Evolutionary conservation across 129 eudicot species (phyloP).

Genomic region (Pseudognaphalium luteoalbum): DNA sequence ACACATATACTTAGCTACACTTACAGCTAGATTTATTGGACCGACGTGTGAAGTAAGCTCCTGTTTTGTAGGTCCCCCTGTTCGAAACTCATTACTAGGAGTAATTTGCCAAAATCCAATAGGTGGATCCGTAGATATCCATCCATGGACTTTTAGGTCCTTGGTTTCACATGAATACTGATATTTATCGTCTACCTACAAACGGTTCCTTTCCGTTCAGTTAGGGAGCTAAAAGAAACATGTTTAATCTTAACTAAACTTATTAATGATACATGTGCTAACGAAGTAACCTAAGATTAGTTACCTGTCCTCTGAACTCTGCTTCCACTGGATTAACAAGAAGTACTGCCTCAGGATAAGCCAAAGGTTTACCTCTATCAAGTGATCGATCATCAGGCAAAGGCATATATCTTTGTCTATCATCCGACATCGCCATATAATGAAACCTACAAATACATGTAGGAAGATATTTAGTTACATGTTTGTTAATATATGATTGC

Average conservation of each 20-base stretch:
- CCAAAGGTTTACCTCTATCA: conserved; percentile 56
- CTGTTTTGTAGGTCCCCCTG: conserved; percentile 55
- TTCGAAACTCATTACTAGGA: conserved; percentile 56
- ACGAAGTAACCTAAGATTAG: not conserved
- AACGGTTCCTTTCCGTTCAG: not conserved
- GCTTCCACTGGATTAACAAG: conserved; percentile 76
- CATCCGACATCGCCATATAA: conserved; percentile 84
- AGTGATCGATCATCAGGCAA: conserved; percentile 65
- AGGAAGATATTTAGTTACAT: not conserved
- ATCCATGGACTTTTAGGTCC: conserved; percentile 61
- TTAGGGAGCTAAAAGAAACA: not conserved
- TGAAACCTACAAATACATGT: conserved; percentile 51
- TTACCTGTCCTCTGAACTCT: conserved; percentile 93
- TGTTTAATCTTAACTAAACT: not conserved
- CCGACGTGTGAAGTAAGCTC: conserved; percentile 76
- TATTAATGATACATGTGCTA: not conserved
- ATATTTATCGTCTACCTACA: conserved; percentile 70
- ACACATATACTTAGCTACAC: not conserved
- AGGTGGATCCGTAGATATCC: conserved; percentile 46
- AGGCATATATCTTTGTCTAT: conserved; percentile 79
- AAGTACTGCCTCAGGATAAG: conserved; percentile 86
- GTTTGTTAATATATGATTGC: not conserved
- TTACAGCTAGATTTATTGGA: conserved; percentile 71
- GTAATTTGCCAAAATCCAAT: conserved; percentile 66
- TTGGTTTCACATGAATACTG: conserved; percentile 57